Base-by-base conservation (phyloP, 2,329 filamentous ascomycete genomes). In the Dactylellina leptospora region DNA sequence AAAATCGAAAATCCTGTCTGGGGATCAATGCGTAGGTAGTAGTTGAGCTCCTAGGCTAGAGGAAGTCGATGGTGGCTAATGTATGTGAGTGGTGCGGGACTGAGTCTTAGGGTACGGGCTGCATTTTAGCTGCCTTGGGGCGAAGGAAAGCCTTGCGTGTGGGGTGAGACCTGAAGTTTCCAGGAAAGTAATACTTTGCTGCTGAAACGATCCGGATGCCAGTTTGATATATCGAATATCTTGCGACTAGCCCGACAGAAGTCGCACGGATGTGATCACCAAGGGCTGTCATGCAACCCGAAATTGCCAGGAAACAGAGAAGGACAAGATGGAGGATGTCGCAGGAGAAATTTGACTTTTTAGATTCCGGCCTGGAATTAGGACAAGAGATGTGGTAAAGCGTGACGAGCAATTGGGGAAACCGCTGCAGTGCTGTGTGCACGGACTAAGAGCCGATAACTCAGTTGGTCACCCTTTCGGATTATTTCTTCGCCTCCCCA, bases 1-100 rank as follows among this genome's bases (percentile, higher is more conserved):
- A 36, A 64, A 51, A 58, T 54, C 47, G 64, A 42, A 48, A 42
- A 61, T 70, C 56, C 58, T 71, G 50, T 53, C 40, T 71, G 42
- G 64, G 44, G 64, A 71, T 58, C 66, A 63, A 63, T 71, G 58
- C 66, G 66, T 71, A 58, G 58, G 55, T 16, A 9, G 50, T 66
- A 51, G 54, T 66, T 66, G 61, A 51, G 25, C 33, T 66, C 61
- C 30, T 18, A 66, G 61, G 42, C 51, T 51, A 42, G 50, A 56
- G 40, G 13, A 30, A 36, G 42, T 23, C 45, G 38, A 61, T 38
- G 25, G 30, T 62, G 47, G 23, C 47, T 38, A 25, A 44, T 44
- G 23, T 30, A 13, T 22, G 25, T 25, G 10, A 33, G 48, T 61
- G 38, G 56, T 50, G 66, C 55, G 50, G 64, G 47, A 61, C 56